Percentiles rank a stretch among this genome's conserved stretches.
These are phyloP conservation scores for Xylaria curta DNA, from an alignment of 495 filamentous ascomycete species.

Conservation along the genomic window DNA sequence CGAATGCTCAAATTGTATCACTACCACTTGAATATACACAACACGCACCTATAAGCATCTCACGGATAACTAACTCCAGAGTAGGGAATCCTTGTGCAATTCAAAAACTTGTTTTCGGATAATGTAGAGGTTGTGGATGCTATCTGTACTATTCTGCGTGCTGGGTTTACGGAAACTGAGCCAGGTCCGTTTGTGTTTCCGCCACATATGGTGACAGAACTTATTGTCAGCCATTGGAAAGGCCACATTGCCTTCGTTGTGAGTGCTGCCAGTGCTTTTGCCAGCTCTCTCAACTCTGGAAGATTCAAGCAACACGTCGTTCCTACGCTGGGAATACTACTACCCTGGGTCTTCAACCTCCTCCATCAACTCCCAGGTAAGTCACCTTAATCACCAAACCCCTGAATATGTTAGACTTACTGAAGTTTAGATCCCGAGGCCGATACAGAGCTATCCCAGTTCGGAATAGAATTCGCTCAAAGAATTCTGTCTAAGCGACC, in stretches of 20 bases:
- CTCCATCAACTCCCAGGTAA: slow-evolving; percentile 68
- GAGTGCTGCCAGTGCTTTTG: slow-evolving; percentile 76
- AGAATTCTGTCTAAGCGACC: slow-evolving; percentile 71
- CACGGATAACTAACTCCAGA: neutral
- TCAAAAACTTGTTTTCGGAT: slow-evolving; percentile 61
- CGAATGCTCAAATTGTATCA: neutral
- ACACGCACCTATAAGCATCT: neutral
- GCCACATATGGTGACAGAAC: slow-evolving; percentile 70
- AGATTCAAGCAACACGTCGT: slow-evolving; percentile 42
- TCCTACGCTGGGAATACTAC: slow-evolving; percentile 59
- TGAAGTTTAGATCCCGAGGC: slow-evolving; percentile 55
- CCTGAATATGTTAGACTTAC: slow-evolving; percentile 27
- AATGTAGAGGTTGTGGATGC: slow-evolving; percentile 76
- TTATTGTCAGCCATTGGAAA: slow-evolving; percentile 58
- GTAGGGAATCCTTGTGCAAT: slow-evolving; percentile 51
- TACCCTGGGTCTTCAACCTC: slow-evolving; percentile 69
- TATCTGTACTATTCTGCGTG: slow-evolving; percentile 75
- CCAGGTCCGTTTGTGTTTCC: slow-evolving; percentile 82
- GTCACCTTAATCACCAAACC: slow-evolving; percentile 27
- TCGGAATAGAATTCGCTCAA: slow-evolving; percentile 61
- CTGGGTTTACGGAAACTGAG: slow-evolving; percentile 78
- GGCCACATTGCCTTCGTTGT: slow-evolving; percentile 72
- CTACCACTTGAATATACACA: neutral
- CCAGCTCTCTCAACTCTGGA: slow-evolving; percentile 66
- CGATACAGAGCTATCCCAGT: slow-evolving; percentile 70